Evolutionary conservation across 805 yeast genomes (phyloP).

Genomic region (Suhomyces kilbournensis): DNA sequence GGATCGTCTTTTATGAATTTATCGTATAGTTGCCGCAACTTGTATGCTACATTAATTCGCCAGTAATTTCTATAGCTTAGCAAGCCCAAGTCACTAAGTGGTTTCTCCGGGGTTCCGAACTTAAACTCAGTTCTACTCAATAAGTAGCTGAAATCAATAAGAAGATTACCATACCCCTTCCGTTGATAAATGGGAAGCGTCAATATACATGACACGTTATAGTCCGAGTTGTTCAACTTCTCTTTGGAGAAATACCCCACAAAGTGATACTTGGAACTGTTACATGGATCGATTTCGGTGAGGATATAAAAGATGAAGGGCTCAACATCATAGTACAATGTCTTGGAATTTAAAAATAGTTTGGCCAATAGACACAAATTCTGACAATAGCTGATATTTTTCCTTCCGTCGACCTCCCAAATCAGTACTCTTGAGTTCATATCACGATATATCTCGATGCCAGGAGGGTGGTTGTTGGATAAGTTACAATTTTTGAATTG

Average conservation of each 20-base stretch:
- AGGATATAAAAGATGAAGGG: conserved; percentile 88
- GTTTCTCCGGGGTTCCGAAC: conserved; percentile 93
- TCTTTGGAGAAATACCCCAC: conserved; percentile 96
- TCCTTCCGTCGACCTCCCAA: conserved; percentile 74
- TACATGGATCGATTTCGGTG: conserved; percentile 57
- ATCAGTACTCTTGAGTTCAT: conserved; percentile 24
- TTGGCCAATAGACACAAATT: conserved; percentile 88
- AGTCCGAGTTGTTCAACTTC: conserved; percentile 66
- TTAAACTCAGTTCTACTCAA: conserved; percentile 71
- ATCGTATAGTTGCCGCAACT: conserved; percentile 30
- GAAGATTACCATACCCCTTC: conserved; percentile 82
- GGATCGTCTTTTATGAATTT: not conserved
- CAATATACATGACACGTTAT: conserved; percentile 86
- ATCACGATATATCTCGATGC: conserved; percentile 42
- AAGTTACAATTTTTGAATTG: conserved; percentile 61
- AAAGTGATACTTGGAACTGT: conserved; percentile 57
- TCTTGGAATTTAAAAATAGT: conserved; percentile 83
- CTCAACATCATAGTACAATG: conserved; percentile 91
- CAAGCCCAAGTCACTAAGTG: conserved; percentile 82
- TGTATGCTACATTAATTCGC: conserved; percentile 62
- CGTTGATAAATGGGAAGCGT: conserved; percentile 87
- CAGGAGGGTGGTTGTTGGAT: conserved; percentile 62
- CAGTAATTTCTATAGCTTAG: conserved; percentile 85
- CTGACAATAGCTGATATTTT: conserved; percentile 78
- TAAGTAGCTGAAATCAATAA: conserved; percentile 86